A percentile compares a stretch with the other conserved stretches of the same genome.
These are phyloP conservation scores for Trametes versicolor DNA, from an alignment of 1,284 basidiomycete genomes.

Conservation along the genomic window DNA sequence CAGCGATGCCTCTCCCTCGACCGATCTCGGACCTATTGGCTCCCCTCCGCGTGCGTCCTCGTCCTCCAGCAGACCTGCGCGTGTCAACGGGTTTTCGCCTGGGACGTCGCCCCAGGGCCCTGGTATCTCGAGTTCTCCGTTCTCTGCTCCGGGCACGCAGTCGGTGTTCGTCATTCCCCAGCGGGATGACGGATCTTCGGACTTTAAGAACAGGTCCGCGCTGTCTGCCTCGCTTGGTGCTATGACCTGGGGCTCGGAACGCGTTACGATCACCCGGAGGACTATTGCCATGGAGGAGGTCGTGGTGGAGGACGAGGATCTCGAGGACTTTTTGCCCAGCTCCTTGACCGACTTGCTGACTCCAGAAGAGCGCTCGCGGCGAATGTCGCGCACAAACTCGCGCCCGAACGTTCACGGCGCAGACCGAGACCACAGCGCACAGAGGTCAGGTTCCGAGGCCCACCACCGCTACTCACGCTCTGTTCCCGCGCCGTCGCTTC, in stretches of 20 bases:
- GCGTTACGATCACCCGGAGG: conserved; percentile 31
- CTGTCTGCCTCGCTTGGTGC: conserved; percentile 60
- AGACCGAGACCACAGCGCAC: conserved; percentile 36
- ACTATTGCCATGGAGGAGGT: conserved; percentile 45
- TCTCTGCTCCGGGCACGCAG: conserved; percentile 74
- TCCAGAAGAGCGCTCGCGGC: conserved; percentile 80
- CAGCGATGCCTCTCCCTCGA: conserved; percentile 43
- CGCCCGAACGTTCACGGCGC: conserved; percentile 35
- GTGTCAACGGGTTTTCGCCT: conserved; percentile 57
- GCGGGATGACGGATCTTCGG: conserved; percentile 43
- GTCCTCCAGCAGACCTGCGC: conserved; percentile 47
- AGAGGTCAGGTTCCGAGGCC: conserved; percentile 47
- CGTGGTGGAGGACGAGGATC: conserved; percentile 76
- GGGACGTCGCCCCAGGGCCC: conserved; percentile 56
- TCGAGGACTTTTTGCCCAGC: conserved; percentile 89
- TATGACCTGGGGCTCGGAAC: conserved; percentile 45
- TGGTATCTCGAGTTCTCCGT: conserved; percentile 65
- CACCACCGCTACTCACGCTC: conserved; percentile 81
- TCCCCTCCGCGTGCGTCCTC: conserved; percentile 66
- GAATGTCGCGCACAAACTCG: conserved; percentile 75
- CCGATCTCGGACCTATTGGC: conserved; percentile 82
- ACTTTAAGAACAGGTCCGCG: conserved; percentile 50
- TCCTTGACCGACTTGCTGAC: conserved; percentile 89
- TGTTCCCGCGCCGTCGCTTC: conserved; percentile 76
- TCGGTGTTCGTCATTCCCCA: conserved; percentile 61